Conservation (phyloP, 2,329 filamentous ascomycete genomes). For the Pseudogymnoascus sp. region DNA sequence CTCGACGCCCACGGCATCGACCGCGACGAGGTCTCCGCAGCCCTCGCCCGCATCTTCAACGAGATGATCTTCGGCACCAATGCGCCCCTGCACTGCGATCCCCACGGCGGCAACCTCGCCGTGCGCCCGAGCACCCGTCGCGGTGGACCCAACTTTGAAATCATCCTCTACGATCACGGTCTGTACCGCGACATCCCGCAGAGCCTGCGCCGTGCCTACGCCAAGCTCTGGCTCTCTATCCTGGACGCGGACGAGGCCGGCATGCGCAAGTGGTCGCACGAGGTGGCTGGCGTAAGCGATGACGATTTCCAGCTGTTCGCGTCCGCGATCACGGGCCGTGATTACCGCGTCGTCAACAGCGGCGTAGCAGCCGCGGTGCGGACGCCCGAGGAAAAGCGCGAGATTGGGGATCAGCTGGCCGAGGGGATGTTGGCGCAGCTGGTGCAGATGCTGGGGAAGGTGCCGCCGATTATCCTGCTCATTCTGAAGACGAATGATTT, state of each 20-base stretch:
- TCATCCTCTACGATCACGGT: conserved; percentile 94
- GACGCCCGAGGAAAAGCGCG: conserved; percentile 70
- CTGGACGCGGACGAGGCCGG: conserved; percentile 76
- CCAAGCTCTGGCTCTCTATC: conserved; percentile 94
- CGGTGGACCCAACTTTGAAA: conserved; percentile 72
- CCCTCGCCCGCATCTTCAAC: conserved; percentile 88
- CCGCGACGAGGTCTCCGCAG: conserved; percentile 88
- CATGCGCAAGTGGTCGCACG: conserved; percentile 83
- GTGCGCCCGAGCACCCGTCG: conserved; percentile 56
- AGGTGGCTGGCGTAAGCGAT: conserved; percentile 82
- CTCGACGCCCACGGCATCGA: conserved; percentile 82
- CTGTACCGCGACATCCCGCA: conserved; percentile 88
- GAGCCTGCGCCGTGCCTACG: conserved; percentile 72
- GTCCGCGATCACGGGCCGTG: conserved; percentile 88
- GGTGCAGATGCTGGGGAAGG: conserved; percentile 77
- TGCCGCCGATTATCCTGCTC: conserved; percentile 84
- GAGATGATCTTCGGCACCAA: conserved; percentile 96
- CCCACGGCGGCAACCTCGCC: conserved; percentile 92
- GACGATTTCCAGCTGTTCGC: conserved; percentile 93
- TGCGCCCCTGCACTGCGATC: conserved; percentile 90
- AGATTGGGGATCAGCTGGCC: conserved; percentile 74
- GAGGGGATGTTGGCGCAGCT: conserved; percentile 84
- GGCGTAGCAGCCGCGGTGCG: conserved; percentile 47
- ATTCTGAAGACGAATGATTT: conserved; percentile 98
- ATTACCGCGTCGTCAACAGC: conserved; percentile 66